A percentile compares a stretch with the other conserved stretches of the same genome.
phyloP scores from a whole-genome alignment of 768 basidiomycete genomes.

The Xerocomellus chrysenteron region DNA sequence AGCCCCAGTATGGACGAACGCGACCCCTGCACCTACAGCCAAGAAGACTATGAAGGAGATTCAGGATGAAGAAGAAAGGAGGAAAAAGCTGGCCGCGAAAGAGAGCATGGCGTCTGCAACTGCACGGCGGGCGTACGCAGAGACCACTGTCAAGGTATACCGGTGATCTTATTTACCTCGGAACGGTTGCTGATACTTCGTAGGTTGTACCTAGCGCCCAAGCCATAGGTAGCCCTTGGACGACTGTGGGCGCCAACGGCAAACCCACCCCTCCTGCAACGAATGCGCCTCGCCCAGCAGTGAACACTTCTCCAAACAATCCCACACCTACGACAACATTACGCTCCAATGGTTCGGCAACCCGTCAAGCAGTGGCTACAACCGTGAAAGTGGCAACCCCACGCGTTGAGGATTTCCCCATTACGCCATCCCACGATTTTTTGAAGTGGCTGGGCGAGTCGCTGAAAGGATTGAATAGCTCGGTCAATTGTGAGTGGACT shows the following conservation, averaged over 20 bases:
- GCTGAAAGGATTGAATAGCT: constrained; percentile 65
- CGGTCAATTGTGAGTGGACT: constrained; percentile 50
- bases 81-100: constrained; percentile 66
- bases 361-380: constrained; percentile 38
- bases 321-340: constrained; percentile 32
- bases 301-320: constrained; percentile 28
- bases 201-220: constrained; percentile 33
- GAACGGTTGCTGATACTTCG: constrained; percentile 3
- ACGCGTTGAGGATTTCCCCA: constrained; percentile 61
- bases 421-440: constrained; percentile 84
- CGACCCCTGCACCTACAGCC: constrained; percentile 47
- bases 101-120: constrained; percentile 57
- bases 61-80: constrained; percentile 92
- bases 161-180: not conserved
- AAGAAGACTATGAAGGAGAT: constrained; percentile 99
- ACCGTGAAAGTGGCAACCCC: constrained; percentile 28
- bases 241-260: constrained; percentile 80
- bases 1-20: constrained; percentile 72
- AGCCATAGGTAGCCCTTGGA: constrained; percentile 67
- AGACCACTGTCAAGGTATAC: constrained; percentile 70
- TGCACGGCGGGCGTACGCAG: constrained; percentile 74
- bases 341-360: constrained; percentile 40
- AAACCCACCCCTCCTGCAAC: constrained; percentile 43
- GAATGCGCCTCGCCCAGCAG: constrained; percentile 36
- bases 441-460: constrained; percentile 87